phyloP scores from a whole-genome alignment of 2,329 filamentous ascomycete genomes.

The Mycosphaerella arachidis region DNA sequence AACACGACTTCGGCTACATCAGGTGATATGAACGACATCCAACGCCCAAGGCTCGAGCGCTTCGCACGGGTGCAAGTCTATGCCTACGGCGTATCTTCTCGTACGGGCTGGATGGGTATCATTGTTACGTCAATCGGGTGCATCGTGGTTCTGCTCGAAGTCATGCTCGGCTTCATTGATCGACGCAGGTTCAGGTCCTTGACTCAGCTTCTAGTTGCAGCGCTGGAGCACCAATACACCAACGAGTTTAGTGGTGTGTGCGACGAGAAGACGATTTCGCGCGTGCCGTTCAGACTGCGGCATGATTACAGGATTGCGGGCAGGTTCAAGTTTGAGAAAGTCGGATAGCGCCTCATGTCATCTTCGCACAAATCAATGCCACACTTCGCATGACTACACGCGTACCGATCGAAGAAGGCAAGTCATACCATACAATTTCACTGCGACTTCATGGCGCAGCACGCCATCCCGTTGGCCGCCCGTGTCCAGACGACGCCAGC shows the following conservation, averaged over 20 bases:
- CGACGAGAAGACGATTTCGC: constrained; percentile 18
- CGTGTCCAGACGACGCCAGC: no score
- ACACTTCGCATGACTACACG: no score
- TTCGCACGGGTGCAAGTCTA: constrained; percentile 22
- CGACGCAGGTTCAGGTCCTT: constrained; percentile 13
- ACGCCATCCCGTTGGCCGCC: no score
- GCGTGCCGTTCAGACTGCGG: constrained; percentile 17
- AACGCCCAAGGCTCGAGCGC: constrained; percentile 4
- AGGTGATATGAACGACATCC: not conserved
- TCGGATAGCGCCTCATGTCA: not conserved
- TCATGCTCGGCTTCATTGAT: constrained; percentile 16
- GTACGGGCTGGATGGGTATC: constrained; percentile 21
- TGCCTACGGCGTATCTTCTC: constrained; percentile 22
- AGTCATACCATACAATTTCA: no score
- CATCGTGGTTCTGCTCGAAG: constrained; percentile 18
- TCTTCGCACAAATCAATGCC: no score
- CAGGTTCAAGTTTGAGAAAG: constrained; percentile 15
- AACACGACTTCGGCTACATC: not conserved
- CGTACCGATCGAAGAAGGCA: no score
- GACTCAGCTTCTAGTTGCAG: constrained; percentile 23
- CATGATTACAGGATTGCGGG: constrained; percentile 11
- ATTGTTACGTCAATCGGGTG: constrained; percentile 16
- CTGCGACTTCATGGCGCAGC: no score
- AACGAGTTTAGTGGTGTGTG: constrained; percentile 20
- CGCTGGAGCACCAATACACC: constrained; percentile 22